Evolutionary conservation across 495 filamentous ascomycete genomes (phyloP).

Genomic region (Penicillium robsamsonii): DNA sequence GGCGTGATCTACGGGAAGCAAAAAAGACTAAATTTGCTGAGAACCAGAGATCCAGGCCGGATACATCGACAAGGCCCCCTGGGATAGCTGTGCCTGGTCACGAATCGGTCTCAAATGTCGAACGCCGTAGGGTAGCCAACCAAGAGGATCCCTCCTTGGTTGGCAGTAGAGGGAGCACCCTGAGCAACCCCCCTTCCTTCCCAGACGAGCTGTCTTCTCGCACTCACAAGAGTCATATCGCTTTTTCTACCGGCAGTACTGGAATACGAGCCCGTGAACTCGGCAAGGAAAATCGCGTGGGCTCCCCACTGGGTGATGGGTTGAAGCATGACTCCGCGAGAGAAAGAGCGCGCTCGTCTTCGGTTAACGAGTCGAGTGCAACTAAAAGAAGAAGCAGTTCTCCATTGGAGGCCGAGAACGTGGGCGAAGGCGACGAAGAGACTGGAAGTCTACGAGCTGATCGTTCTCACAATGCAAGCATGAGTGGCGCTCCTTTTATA

Average conservation of each 20-base stretch:
- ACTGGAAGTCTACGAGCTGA: slow-evolving; percentile 24
- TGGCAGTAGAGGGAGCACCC: slow-evolving; percentile 28
- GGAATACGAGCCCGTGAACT: slow-evolving; percentile 9
- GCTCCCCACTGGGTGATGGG: slow-evolving; percentile 14
- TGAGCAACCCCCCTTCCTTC: slow-evolving; percentile 16
- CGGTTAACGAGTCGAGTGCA: slow-evolving; percentile 17
- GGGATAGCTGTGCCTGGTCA: slow-evolving; percentile 47
- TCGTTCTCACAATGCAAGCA: slow-evolving; percentile 37
- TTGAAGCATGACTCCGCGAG: slow-evolving; percentile 10
- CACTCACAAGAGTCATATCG: slow-evolving; percentile 13
- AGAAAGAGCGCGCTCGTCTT: slow-evolving; percentile 28
- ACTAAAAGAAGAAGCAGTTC: slow-evolving; percentile 25
- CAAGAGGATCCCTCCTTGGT: slow-evolving; percentile 26
- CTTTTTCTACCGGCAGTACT: slow-evolving; percentile 14
- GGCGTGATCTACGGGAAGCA: slow-evolving; percentile 55
- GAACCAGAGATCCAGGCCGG: slow-evolving; percentile 31
- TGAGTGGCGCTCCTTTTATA: slow-evolving; percentile 45
- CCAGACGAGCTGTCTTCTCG: slow-evolving; percentile 16
- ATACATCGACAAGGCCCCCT: slow-evolving; percentile 37
- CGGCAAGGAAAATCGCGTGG: slow-evolving; percentile 12
- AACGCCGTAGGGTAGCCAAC: slow-evolving; percentile 27
- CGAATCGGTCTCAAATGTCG: slow-evolving; percentile 33
- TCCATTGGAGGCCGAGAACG: slow-evolving; percentile 19
- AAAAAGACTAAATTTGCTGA: slow-evolving; percentile 30
- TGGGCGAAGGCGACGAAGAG: slow-evolving; percentile 18